A percentile compares a stretch with the other conserved stretches of the same genome.
phyloP scores from a whole-genome alignment of 768 basidiomycete genomes.

The Agaricus blazei region DNA sequence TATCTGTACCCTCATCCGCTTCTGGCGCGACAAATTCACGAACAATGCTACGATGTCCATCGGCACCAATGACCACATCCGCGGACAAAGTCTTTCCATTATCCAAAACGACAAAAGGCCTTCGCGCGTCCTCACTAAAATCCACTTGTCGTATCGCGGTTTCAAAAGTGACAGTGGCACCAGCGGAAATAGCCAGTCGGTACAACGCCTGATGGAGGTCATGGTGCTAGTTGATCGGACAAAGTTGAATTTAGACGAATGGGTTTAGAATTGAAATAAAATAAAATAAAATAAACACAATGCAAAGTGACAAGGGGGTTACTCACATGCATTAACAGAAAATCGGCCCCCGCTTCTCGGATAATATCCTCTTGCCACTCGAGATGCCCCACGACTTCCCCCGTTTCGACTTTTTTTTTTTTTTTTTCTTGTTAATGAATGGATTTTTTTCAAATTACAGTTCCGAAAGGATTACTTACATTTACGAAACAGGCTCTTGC shows the following conservation, averaged over 20 bases:
- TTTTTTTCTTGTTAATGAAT: background rate
- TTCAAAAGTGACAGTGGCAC: slow-evolving; percentile 32
- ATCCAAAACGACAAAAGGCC: slow-evolving; percentile 22
- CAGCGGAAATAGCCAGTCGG: slow-evolving; percentile 32
- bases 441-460: background rate
- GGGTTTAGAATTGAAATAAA: too few relatives aligned
- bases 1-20: slow-evolving; percentile 20
- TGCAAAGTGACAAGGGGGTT: background rate
- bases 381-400: slow-evolving; percentile 36
- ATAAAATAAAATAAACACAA: too few relatives aligned
- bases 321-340: slow-evolving; percentile 44
- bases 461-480: slow-evolving; percentile 20
- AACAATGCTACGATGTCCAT: slow-evolving; percentile 39
- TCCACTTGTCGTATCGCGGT: slow-evolving; percentile 22
- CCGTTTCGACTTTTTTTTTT: slow-evolving; percentile 25
- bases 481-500: slow-evolving; percentile 29
- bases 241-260: background rate
- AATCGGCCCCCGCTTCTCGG: slow-evolving; percentile 42
- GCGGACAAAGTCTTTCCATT: slow-evolving; percentile 32
- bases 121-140: slow-evolving; percentile 20
- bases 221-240: slow-evolving; percentile 27
- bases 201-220: slow-evolving; percentile 42
- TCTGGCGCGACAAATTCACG: slow-evolving; percentile 29
- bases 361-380: slow-evolving; percentile 47
- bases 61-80: slow-evolving; percentile 48